Conservation (phyloP, 225 moss, liverwort and hornwort genomes). For the Sphagnum contortum region DNA sequence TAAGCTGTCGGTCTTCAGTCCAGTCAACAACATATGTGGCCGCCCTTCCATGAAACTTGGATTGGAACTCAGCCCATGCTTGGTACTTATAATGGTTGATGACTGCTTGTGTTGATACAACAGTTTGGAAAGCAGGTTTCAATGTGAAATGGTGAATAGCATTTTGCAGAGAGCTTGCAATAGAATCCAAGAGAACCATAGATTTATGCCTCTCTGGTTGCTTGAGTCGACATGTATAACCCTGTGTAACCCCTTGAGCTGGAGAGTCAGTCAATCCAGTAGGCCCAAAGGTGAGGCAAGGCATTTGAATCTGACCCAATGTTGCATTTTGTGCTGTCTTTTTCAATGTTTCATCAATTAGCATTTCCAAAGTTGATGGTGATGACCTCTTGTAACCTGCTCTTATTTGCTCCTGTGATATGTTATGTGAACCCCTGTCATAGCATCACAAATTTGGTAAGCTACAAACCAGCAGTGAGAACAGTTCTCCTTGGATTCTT, state of each 20-base stretch:
- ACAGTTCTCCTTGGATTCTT: too few relatives aligned
- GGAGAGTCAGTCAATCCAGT: conserved; percentile 42
- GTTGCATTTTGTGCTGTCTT: neutral
- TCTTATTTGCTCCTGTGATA: neutral
- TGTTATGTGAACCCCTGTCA: neutral
- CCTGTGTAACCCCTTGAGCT: conserved; percentile 57
- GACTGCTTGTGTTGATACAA: conserved; percentile 26
- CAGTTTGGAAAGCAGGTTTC: conserved; percentile 19
- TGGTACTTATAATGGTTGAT: conserved; percentile 91
- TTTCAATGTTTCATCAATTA: conserved; percentile 12
- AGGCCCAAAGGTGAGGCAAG: conserved; percentile 70
- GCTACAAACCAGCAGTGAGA: too few relatives aligned
- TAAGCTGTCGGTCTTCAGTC: conserved; percentile 49
- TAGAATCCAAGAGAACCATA: conserved; percentile 32
- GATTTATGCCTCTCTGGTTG: conserved; percentile 54
- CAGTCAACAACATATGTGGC: conserved; percentile 76
- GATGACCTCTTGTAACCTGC: neutral
- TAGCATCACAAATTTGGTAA: too few relatives aligned
- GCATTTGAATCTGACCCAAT: conserved; percentile 51
- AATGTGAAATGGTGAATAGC: conserved; percentile 72
- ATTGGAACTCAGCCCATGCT: conserved; percentile 72
- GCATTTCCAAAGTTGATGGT: conserved; percentile 6
- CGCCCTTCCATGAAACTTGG: conserved; percentile 65
- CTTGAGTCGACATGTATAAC: conserved; percentile 57
- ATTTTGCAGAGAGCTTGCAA: conserved; percentile 48